Base-by-base conservation (phyloP, 371 early-diverging fungal genomes). In the Umbelopsis sp. region DNA sequence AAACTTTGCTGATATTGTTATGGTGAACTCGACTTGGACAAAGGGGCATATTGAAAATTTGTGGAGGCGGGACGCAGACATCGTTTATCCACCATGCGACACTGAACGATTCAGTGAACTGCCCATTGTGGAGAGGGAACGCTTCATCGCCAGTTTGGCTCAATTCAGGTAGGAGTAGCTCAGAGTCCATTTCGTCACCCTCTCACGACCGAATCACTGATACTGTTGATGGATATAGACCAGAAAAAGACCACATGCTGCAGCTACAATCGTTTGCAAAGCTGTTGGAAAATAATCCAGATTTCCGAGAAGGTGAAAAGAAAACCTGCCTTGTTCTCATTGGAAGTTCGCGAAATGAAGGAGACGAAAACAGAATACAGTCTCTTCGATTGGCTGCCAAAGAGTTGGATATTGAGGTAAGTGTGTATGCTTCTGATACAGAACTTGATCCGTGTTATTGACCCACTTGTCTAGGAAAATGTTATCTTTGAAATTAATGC, bases 1-100 rank as follows among this genome's bases (percentile, higher is more conserved):
- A 4, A 84, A 89, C 8, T 93, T 81, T 73, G 91, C 95, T 1
- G 86, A 93, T 66, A 72, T 86, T 5, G 92, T 95, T 3, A 91
- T 95, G 91, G 90, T 90, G 24, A 97, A 98, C 76, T 97, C 97
- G 0, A 86, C 93, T 3, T 99, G 99, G 99, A 99, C 99, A n/a
- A 84, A 89, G 44, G 86, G 79, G 24, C 99, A 99, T 67, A 92
- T 99, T 48, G 87, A 89, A 66, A 63, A 76, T 1, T 69, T 96
- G 16, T 97, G 95, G 95, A 68, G 77, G 0, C 78, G 87, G 8
- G 78, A 83, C 44, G 88, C 93, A 7, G 74, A 76, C 8, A 86
- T 93, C 10, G 91, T 97, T 4, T 97, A 95, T 75, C 99, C 99
- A 20, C 98, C 99, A 3, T 98, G 98, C 77, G 93, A 95, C 72